Evolutionary conservation across 2,329 filamentous ascomycete genomes (phyloP), one percentile per base, ranked within the genome.

Genomic region (Lachnellula occidentalis): DNA sequence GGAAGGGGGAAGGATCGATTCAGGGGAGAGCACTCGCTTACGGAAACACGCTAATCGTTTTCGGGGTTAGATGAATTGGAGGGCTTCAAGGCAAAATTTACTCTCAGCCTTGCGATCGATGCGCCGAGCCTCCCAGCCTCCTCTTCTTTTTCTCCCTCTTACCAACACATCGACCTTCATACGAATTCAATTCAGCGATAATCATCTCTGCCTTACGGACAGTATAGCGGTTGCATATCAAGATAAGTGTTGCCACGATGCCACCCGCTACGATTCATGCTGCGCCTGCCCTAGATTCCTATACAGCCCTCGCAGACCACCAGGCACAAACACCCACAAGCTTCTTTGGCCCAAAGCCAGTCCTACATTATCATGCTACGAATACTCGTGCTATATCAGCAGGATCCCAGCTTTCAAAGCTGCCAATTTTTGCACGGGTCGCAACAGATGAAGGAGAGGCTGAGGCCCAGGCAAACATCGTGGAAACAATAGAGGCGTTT

Each of bases 311-410:
- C 45, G 74, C 78, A 55, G 83, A 89, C 57, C 87, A 90, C 67
- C 81, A 90, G 69, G 76, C 83, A 50, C 82, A 85, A 65, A 92
- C 88, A 1, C 88, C 88, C 1, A 76, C 77, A 55, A 86, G 81
- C 42, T 92, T 92, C 72, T 86, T 85, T 64, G 81, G 78, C 62
- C 82, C 81, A 27, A 88, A 87, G 66, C 83, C 88, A 1, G 78
- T 92, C 43, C 78, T 92, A 3, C 82, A 92, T 71, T 81, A 80
- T 61, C 81, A 85, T 64, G 76, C 79, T 39, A 62, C 74, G 12
- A 74, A 75, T 55, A 76, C 82, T 53, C 83, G 80, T 39, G 80
- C 85, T 3, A 79, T 80, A 64, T 73, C 86, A 19, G 74, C 80
- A 24, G 74, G 72, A 36, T 74, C 77, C 41, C 80, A 87, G 62